phyloP scores from a whole-genome alignment of 176 grass and related monocot genomes.

The Eleusine coracana region DNA sequence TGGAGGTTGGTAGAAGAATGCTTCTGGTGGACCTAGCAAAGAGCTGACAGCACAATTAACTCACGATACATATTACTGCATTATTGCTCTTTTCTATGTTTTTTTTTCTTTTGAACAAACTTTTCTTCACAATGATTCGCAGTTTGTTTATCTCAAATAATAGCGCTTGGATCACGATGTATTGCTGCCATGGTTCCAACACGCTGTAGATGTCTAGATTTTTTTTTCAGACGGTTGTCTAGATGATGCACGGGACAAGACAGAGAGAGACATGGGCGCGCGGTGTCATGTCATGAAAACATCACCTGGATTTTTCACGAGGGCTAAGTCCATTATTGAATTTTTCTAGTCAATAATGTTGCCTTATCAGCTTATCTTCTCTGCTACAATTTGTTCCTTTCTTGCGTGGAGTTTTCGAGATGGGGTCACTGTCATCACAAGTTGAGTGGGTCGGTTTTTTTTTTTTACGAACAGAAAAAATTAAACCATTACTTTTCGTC shows the following conservation, averaged over 20 bases:
- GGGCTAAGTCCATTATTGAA: background rate
- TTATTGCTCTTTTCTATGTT: background rate
- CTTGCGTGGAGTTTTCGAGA: background rate
- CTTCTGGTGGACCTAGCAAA: conserved; percentile 10
- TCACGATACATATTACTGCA: background rate
- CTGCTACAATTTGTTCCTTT: background rate
- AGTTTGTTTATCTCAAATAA: background rate
- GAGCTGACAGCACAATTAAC: conserved; percentile 3
- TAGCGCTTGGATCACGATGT: background rate
- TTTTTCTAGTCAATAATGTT: conserved; percentile 3
- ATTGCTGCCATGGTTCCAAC: background rate
- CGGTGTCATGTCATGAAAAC: conserved; percentile 9
- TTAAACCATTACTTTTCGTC: background rate
- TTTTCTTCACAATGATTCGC: background rate
- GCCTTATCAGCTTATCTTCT: conserved; percentile 1
- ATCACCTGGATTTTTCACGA: background rate
- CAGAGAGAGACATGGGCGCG: background rate
- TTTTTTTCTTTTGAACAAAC: too few species aligned
- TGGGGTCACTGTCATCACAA: background rate
- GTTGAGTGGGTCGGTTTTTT: conserved; percentile 3
- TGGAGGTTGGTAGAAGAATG: conserved; percentile 34
- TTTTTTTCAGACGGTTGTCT: too few species aligned
- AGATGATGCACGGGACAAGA: background rate
- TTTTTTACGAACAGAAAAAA: background rate
- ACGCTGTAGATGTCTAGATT: background rate